Conservation (phyloP, 208 protist genomes). For the Leishmania aethiopica region DNA sequence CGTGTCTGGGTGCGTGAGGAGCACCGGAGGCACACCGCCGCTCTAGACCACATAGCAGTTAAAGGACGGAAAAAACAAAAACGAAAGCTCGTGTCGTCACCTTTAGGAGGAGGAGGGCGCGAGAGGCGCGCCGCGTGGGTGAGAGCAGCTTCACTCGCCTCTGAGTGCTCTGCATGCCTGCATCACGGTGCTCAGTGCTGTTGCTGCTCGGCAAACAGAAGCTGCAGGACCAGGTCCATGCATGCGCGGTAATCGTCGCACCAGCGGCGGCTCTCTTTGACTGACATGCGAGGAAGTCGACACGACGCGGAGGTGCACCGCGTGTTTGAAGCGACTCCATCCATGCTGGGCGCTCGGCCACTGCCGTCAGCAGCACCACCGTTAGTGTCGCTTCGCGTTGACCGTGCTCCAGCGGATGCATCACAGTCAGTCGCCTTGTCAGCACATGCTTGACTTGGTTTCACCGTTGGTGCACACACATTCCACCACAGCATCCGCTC, state of each 20-base stretch:
- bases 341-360: not conserved
- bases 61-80: not conserved
- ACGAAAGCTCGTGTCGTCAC: not conserved
- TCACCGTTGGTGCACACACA: not conserved
- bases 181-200: not conserved
- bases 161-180: too few relatives aligned
- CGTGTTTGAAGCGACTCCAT: not conserved
- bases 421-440: not conserved
- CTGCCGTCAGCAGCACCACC: not conserved
- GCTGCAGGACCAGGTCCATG: slow-evolving; percentile 24
- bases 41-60: not conserved
- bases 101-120: not conserved
- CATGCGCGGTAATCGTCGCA: slow-evolving; percentile 9
- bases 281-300: slow-evolving; percentile 8
- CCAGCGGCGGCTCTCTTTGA: not conserved
- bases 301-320: not conserved
- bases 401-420: not conserved
- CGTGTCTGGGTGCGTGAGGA: not conserved
- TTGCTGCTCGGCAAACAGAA: slow-evolving; percentile 27
- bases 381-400: not conserved
- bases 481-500: slow-evolving; percentile 13
- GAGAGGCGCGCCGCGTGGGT: not conserved
- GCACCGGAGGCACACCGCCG: not conserved
- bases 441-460: not conserved
- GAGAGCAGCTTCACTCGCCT: not conserved